These are phyloP conservation scores for Globisporangium parvum DNA, from an alignment of 352 stramenopile species.

Conservation along the genomic window DNA sequence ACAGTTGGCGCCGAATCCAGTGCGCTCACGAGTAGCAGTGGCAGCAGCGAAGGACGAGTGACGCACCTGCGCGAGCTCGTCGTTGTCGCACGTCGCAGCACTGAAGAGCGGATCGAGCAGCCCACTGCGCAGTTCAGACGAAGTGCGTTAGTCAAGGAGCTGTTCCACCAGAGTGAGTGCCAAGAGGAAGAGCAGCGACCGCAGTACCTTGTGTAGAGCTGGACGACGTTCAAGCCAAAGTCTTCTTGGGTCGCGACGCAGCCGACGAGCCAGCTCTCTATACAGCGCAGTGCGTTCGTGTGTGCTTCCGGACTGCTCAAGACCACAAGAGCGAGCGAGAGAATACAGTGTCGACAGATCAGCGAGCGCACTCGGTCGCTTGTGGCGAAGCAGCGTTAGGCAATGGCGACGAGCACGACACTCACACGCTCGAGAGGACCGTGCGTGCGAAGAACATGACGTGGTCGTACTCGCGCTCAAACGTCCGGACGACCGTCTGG, in stretches of 20 bases:
- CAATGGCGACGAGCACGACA: background rate
- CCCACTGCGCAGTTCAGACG: conserved; percentile 15
- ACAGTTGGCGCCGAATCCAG: too few species aligned
- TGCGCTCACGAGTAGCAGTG: too few species aligned
- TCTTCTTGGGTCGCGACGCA: conserved; percentile 34
- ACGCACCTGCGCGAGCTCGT: conserved; percentile 40
- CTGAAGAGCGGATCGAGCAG: conserved; percentile 37
- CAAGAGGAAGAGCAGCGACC: too few species aligned
- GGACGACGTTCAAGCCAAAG: conserved; percentile 42
- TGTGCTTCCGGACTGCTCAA: conserved; percentile 27
- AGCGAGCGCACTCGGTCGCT: too few species aligned
- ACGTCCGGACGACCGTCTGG: conserved; percentile 20
- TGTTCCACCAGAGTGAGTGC: too few species aligned
- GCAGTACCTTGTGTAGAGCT: conserved; percentile 19
- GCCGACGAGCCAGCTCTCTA: conserved; percentile 62
- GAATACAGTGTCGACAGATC: background rate
- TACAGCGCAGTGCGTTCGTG: conserved; percentile 40
- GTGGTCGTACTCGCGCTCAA: conserved; percentile 32
- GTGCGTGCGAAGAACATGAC: conserved; percentile 36
- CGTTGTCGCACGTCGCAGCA: conserved; percentile 21
- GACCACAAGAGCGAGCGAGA: background rate
- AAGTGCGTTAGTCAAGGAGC: background rate
- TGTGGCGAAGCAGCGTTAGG: background rate
- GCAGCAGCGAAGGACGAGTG: background rate
- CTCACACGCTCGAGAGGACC: conserved; percentile 40